Evolutionary conservation across 164 flowering plant genomes (phyloP).

Genomic region (Aristolochia contorta): DNA sequence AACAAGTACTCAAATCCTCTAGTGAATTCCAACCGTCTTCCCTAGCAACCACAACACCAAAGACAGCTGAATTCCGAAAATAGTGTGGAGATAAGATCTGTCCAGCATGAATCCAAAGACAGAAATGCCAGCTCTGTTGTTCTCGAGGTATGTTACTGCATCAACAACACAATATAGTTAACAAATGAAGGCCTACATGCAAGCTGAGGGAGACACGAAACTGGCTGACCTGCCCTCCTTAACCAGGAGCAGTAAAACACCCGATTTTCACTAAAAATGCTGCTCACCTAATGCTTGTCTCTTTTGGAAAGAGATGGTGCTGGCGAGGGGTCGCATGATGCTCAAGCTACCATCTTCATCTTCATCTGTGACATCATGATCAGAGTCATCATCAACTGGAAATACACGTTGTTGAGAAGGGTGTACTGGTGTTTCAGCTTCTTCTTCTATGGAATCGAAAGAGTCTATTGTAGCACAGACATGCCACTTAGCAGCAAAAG

Average conservation of each 20-base stretch:
- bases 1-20: background rate
- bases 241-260: background rate
- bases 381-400: constrained; percentile 22
- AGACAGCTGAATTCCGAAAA: constrained; percentile 65
- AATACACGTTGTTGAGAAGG: background rate
- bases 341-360: constrained; percentile 46
- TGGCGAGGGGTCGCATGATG: constrained; percentile 36
- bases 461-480: constrained; percentile 74
- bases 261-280: background rate
- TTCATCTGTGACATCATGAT: constrained; percentile 41
- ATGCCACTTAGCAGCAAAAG: constrained; percentile 88
- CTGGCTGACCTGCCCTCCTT: background rate
- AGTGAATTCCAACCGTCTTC: constrained; percentile 31
- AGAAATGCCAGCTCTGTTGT: constrained; percentile 82
- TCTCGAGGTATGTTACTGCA: constrained; percentile 87
- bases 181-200: background rate
- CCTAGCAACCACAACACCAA: constrained; percentile 88
- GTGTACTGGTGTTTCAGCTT: constrained; percentile 36
- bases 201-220: background rate
- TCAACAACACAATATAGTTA: background rate
- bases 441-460: constrained; percentile 24
- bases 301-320: constrained; percentile 64
- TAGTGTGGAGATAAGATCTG: constrained; percentile 56
- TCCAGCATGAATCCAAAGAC: constrained; percentile 83
- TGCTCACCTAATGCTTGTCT: constrained; percentile 68